phyloP scores from a whole-genome alignment of 139 green algal species.

The Coelastrella sp. region DNA sequence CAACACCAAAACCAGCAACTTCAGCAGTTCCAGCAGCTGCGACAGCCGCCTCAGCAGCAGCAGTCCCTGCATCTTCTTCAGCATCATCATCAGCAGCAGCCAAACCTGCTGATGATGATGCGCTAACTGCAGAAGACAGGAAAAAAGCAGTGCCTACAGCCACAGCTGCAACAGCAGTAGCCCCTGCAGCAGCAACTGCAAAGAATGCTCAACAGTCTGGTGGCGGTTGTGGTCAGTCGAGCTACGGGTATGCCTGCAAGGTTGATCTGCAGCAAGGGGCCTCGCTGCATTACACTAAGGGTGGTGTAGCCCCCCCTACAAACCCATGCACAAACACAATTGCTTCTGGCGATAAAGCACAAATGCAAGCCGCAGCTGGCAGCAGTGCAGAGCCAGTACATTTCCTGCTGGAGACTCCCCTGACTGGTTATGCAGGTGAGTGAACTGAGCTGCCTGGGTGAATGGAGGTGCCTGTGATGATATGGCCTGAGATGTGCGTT shows the following conservation, averaged over 20 bases:
- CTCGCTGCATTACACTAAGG: background rate
- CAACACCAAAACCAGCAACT: background rate
- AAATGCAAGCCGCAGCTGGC: constrained; percentile 11
- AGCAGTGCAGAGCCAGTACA: background rate
- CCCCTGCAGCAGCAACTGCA: background rate
- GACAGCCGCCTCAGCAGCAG: background rate
- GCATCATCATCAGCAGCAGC: background rate
- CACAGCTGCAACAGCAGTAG: background rate
- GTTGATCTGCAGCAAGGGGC: background rate
- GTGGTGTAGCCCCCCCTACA: background rate
- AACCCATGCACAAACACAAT: background rate
- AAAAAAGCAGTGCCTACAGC: too few species aligned
- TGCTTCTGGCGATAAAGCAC: background rate
- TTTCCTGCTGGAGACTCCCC: constrained; percentile 9
- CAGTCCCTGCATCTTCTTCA: background rate
- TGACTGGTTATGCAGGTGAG: constrained; percentile 5
- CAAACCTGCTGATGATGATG: background rate
- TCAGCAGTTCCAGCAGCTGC: background rate
- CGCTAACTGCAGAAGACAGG: background rate
- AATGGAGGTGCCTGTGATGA: too few species aligned
- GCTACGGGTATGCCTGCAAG: constrained; percentile 15
- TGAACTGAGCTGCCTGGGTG: background rate
- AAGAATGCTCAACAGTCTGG: background rate
- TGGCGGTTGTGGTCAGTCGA: background rate
- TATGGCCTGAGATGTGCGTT: too few species aligned